Percentiles rank a stretch among this genome's conserved stretches.
These are phyloP conservation scores for Kwoniella bestiolae DNA, from an alignment of 768 basidiomycete species.

Conservation along the genomic window DNA sequence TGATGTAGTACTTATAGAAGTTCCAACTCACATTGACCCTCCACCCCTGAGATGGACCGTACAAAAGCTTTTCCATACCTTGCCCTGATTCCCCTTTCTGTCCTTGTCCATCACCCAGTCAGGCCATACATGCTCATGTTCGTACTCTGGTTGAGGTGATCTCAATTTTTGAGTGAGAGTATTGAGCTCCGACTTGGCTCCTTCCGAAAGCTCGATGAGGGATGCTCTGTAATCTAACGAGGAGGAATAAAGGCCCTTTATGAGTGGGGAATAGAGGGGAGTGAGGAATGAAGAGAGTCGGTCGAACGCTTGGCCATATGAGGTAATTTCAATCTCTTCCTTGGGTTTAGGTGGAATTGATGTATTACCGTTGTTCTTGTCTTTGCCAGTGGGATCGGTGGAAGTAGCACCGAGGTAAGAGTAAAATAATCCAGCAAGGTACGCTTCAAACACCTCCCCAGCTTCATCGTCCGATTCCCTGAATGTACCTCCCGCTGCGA, in stretches of 20 bases:
- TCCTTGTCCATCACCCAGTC: slow-evolving; percentile 1
- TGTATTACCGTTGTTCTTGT: background rate
- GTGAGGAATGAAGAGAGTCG: slow-evolving; percentile 6
- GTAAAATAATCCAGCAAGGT: slow-evolving; percentile 15
- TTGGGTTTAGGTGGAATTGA: background rate
- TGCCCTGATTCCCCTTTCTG: slow-evolving; percentile 12
- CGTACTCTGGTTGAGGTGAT: background rate
- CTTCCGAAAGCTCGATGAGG: slow-evolving; percentile 5
- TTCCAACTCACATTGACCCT: slow-evolving; percentile 1
- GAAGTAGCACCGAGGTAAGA: slow-evolving; percentile 1
- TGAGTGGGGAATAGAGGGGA: slow-evolving; percentile 4
- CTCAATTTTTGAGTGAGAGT: background rate
- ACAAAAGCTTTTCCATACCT: slow-evolving; percentile 4
- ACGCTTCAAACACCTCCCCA: slow-evolving; percentile 18
- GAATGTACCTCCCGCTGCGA: background rate
- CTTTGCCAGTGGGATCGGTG: background rate
- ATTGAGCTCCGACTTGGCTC: slow-evolving; percentile 12
- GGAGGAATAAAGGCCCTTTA: background rate
- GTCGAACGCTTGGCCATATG: slow-evolving; percentile 15
- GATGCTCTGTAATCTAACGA: background rate
- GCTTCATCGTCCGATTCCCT: slow-evolving; percentile 4
- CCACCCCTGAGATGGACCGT: background rate
- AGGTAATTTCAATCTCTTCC: background rate
- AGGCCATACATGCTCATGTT: slow-evolving; percentile 11
- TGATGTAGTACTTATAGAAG: background rate